Conservation (phyloP, 768 basidiomycete genomes). For the Phanerochaete carnosa region DNA sequence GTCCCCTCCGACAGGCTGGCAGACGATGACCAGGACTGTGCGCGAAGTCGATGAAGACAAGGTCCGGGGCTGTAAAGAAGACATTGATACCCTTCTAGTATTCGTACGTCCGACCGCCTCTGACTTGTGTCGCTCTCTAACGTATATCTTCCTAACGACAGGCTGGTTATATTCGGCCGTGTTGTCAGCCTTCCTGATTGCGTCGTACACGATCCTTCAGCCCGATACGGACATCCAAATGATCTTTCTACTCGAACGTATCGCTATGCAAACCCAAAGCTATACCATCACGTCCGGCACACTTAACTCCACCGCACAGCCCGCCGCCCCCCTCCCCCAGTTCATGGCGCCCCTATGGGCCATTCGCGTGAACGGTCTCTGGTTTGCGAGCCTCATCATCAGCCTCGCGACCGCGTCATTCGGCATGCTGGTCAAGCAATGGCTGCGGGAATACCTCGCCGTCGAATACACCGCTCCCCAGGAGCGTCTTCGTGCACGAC, state of each 20-base stretch:
- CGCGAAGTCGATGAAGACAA: neutral
- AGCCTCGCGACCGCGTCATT: conserved; percentile 8
- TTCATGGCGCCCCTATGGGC: neutral
- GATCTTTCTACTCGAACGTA: neutral
- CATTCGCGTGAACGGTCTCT: conserved; percentile 4
- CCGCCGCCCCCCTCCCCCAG: neutral
- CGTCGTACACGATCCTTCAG: conserved; percentile 7
- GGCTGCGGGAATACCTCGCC: conserved; percentile 5
- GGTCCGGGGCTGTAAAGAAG: neutral
- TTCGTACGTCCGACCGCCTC: conserved; percentile 6
- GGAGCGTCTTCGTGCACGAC: neutral
- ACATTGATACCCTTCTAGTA: conserved; percentile 1
- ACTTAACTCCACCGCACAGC: neutral
- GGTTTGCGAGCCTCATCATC: conserved; percentile 11
- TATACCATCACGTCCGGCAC: neutral
- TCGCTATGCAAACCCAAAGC: neutral
- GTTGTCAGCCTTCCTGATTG: conserved; percentile 11
- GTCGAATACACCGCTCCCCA: neutral
- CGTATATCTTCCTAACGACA: too few species aligned
- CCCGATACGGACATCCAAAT: neutral
- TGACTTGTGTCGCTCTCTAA: too few species aligned
- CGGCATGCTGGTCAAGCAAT: conserved; percentile 11
- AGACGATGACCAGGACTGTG: neutral
- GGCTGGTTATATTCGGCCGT: conserved; percentile 16
- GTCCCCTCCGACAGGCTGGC: neutral